phyloP scores from a whole-genome alignment of 106 monocot species.

The Vanilla planifolia region DNA sequence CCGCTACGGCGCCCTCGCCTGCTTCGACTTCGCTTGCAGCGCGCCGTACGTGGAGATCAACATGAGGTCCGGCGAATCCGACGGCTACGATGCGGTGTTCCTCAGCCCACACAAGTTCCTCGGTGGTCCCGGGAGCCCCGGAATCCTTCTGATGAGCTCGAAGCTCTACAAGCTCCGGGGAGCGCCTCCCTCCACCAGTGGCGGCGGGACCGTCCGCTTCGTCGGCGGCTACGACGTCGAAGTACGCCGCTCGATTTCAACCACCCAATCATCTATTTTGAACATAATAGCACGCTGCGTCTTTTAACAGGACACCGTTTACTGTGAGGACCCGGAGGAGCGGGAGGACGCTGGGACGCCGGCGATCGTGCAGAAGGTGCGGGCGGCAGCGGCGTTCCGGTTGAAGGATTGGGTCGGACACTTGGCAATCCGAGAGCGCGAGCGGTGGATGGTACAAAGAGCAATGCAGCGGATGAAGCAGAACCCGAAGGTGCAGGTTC shows the following conservation, averaged over 20 bases:
- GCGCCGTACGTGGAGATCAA: constrained; percentile 50
- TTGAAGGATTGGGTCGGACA: constrained; percentile 59
- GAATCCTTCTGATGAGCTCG: constrained; percentile 52
- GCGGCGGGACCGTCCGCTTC: constrained; percentile 70
- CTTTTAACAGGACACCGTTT: constrained; percentile 45
- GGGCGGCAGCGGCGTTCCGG: constrained; percentile 50
- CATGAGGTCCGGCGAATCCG: constrained; percentile 43
- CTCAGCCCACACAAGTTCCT: constrained; percentile 77
- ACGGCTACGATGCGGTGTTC: constrained; percentile 76
- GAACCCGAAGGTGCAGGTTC: constrained; percentile 18
- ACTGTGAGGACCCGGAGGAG: constrained; percentile 53
- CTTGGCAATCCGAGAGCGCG: constrained; percentile 24
- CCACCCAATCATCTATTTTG: no score
- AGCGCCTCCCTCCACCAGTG: constrained; percentile 56
- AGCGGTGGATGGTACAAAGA: constrained; percentile 7
- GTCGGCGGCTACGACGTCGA: constrained; percentile 43
- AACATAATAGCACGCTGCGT: neutral
- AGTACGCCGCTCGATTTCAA: constrained; percentile 5
- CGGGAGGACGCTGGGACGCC: constrained; percentile 78
- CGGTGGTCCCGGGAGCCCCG: constrained; percentile 66
- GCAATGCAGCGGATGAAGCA: constrained; percentile 11
- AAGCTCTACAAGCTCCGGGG: constrained; percentile 43
- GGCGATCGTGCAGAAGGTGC: constrained; percentile 66
- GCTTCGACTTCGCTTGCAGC: constrained; percentile 72
- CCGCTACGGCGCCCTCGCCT: constrained; percentile 53